phyloP scores from a whole-genome alignment of 306 rosid genomes.

The Rosa multiflora region DNA sequence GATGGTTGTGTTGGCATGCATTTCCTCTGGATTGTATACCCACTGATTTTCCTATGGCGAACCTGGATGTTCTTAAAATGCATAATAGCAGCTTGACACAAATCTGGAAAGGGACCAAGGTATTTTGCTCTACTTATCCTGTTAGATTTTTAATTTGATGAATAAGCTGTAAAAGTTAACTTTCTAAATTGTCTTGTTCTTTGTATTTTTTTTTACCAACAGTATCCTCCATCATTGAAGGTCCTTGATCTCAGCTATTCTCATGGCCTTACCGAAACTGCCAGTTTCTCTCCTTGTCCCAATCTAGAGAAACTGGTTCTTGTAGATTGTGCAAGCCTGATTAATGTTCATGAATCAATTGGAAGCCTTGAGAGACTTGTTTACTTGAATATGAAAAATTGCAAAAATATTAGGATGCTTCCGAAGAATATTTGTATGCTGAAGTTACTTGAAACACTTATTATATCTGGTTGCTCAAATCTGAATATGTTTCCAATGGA shows the following conservation, averaged over 20 bases:
- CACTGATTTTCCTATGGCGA: neutral
- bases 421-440: neutral
- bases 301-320: slow-evolving; percentile 5
- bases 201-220: neutral
- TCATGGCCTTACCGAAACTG: neutral
- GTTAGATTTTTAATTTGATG: no score
- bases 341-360: slow-evolving; percentile 9
- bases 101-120: neutral
- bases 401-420: neutral
- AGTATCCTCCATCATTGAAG: slow-evolving; percentile 4
- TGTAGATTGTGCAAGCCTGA: neutral
- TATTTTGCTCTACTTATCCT: neutral
- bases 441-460: neutral
- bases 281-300: neutral
- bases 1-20: slow-evolving; percentile 12
- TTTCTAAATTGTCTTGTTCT: no score
- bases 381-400: slow-evolving; percentile 1
- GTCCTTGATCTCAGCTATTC: neutral
- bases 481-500: neutral
- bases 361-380: slow-evolving; percentile 7
- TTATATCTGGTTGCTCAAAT: neutral
- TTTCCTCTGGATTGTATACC: slow-evolving; percentile 18
- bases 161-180: no score
- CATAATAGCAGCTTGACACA: neutral
- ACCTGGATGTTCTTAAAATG: slow-evolving; percentile 17